Evolutionary conservation across 2,329 filamentous ascomycete genomes (phyloP).

Genomic region (Seiridium unicorne): DNA sequence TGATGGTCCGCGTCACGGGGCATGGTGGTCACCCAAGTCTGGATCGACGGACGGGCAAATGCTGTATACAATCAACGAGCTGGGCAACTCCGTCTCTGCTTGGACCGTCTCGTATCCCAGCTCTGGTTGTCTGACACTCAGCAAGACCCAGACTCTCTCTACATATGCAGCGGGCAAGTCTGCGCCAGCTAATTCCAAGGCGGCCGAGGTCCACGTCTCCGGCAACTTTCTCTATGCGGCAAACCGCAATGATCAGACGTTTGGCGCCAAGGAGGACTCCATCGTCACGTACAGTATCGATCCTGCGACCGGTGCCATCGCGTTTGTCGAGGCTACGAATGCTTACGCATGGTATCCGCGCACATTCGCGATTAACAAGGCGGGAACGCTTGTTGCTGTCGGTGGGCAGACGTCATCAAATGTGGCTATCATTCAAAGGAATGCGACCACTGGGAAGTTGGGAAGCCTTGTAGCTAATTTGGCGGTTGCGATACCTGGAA

Average conservation of each 20-base stretch:
- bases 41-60: slow-evolving; percentile 24
- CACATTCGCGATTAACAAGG: slow-evolving; percentile 11
- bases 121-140: slow-evolving; percentile 43
- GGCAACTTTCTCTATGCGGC: slow-evolving; percentile 29
- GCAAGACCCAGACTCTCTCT: slow-evolving; percentile 41
- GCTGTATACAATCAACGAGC: slow-evolving; percentile 46
- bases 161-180: slow-evolving; percentile 40
- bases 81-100: slow-evolving; percentile 46
- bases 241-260: slow-evolving; percentile 12
- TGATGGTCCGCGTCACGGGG: slow-evolving; percentile 52
- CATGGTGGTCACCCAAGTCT: slow-evolving; percentile 42
- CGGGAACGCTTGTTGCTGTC: slow-evolving; percentile 8
- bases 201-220: slow-evolving; percentile 51
- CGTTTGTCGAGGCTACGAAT: slow-evolving; percentile 6
- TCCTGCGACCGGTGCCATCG: not conserved
- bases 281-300: slow-evolving; percentile 9
- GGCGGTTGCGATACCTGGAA: slow-evolving; percentile 10
- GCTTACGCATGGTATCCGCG: slow-evolving; percentile 10
- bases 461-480: slow-evolving; percentile 10
- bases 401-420: slow-evolving; percentile 13
- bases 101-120: slow-evolving; percentile 45
- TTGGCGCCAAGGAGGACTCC: slow-evolving; percentile 10
- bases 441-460: slow-evolving; percentile 7
- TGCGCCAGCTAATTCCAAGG: slow-evolving; percentile 45
- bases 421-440: slow-evolving; percentile 8